A percentile compares a stretch with the other conserved stretches of the same genome.
phyloP scores from a whole-genome alignment of 176 grass and related monocot genomes.

The Carex scoparia region DNA sequence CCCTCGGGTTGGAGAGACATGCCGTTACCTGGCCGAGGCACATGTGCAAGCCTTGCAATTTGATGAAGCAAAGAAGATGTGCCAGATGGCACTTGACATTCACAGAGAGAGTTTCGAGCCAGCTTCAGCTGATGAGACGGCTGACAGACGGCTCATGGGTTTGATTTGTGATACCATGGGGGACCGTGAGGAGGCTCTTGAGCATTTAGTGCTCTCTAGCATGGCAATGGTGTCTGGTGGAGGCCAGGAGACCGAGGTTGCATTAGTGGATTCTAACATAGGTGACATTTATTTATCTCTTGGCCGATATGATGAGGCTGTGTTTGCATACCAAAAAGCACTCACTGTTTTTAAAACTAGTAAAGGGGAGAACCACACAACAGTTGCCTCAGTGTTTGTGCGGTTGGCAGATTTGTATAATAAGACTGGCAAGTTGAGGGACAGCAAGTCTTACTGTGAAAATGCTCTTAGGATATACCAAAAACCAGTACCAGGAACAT shows the following conservation, averaged over 20 bases:
- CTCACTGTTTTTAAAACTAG: conserved; percentile 88
- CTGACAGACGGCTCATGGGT: conserved; percentile 87
- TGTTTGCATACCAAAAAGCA: conserved; percentile 83
- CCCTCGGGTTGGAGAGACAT: conserved; percentile 87
- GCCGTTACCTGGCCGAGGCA: conserved; percentile 85
- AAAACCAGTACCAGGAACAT: conserved; percentile 83
- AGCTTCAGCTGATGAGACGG: conserved; percentile 72
- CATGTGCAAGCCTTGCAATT: conserved; percentile 91
- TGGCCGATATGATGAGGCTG: conserved; percentile 82
- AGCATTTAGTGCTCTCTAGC: conserved; percentile 82
- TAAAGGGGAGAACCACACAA: conserved; percentile 92
- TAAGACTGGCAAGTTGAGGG: conserved; percentile 81
- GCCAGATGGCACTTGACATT: conserved; percentile 74
- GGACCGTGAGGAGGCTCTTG: conserved; percentile 74
- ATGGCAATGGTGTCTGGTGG: conserved; percentile 83
- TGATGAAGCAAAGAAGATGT: conserved; percentile 68
- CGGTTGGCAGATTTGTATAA: conserved; percentile 92
- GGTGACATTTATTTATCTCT: conserved; percentile 91
- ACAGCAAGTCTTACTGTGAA: conserved; percentile 93
- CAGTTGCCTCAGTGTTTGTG: conserved; percentile 87
- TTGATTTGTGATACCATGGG: conserved; percentile 91
- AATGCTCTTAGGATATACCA: conserved; percentile 90
- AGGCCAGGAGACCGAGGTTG: conserved; percentile 84
- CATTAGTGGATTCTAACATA: conserved; percentile 89
- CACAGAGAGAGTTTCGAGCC: conserved; percentile 56